Evolutionary conservation across 768 basidiomycete species (phyloP).

Genomic region (Pisolithus orientalis): DNA sequence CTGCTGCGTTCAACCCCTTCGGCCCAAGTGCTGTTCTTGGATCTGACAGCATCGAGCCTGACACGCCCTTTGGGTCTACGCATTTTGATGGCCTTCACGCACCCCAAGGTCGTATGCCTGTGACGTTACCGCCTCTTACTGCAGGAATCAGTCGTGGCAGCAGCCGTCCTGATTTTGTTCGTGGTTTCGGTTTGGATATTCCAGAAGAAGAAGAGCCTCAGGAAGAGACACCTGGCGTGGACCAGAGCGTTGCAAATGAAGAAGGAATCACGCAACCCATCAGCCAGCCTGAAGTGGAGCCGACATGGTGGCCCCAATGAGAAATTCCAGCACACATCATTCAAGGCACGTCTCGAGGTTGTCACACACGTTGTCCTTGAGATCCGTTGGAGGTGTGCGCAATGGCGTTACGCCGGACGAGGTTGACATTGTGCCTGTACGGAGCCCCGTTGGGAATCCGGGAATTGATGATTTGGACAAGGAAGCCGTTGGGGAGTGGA

Average conservation of each 20-base stretch:
- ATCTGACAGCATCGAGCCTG: slow-evolving; percentile 39
- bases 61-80: slow-evolving; percentile 16
- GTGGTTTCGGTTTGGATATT: slow-evolving; percentile 77
- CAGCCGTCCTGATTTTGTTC: slow-evolving; percentile 64
- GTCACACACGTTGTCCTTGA: slow-evolving; percentile 62
- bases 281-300: slow-evolving; percentile 25
- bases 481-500: slow-evolving; percentile 65
- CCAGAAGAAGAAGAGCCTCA: slow-evolving; percentile 70
- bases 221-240: slow-evolving; percentile 29
- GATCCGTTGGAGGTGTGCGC: slow-evolving; percentile 51
- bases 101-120: slow-evolving; percentile 50
- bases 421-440: slow-evolving; percentile 24
- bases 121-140: slow-evolving; percentile 39
- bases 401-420: slow-evolving; percentile 25
- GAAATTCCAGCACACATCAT: slow-evolving; percentile 44
- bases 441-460: slow-evolving; percentile 27
- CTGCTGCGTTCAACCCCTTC: slow-evolving; percentile 57
- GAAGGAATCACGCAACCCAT: slow-evolving; percentile 18
- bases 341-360: slow-evolving; percentile 65
- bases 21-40: slow-evolving; percentile 50
- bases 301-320: slow-evolving; percentile 42
- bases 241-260: slow-evolving; percentile 35
- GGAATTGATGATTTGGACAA: slow-evolving; percentile 30
- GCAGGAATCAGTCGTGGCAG: slow-evolving; percentile 37
- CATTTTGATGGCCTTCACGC: slow-evolving; percentile 37